Evolutionary conservation across 208 protist species (phyloP).

Genomic region (Leishmania major): DNA sequence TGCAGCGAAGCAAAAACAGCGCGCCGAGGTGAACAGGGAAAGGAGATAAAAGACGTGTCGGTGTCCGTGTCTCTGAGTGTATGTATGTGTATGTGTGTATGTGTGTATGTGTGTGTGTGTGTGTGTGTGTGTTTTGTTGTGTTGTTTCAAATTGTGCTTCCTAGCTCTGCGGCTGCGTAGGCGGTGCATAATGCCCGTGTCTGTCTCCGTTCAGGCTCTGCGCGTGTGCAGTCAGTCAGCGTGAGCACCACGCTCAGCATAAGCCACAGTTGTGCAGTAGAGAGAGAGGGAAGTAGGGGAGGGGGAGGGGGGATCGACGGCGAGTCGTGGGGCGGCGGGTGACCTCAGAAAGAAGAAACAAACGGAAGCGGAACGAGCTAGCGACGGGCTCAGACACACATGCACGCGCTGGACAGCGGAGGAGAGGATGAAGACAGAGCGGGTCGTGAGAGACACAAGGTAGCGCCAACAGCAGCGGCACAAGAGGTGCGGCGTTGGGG

Average conservation of each 20-base stretch:
- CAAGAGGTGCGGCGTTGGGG: background rate
- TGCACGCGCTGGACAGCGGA: background rate
- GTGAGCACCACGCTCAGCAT: background rate
- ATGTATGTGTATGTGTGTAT: background rate
- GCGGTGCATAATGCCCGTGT: too few species aligned
- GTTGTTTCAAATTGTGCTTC: too few species aligned
- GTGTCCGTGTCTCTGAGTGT: background rate
- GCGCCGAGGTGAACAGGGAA: background rate
- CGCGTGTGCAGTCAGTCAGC: too few species aligned
- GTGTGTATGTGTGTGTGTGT: background rate
- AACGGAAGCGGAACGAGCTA: background rate
- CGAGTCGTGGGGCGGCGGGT: too few species aligned
- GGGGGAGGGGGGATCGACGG: background rate
- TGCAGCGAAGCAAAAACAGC: background rate
- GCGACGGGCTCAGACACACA: too few species aligned
- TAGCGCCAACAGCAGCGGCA: background rate
- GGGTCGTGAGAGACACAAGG: background rate
- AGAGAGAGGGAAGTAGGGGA: background rate
- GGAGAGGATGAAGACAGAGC: background rate
- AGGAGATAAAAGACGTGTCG: background rate
- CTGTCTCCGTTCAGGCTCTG: too few species aligned
- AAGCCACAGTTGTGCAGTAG: background rate
- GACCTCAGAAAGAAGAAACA: background rate
- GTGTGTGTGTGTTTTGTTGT: background rate
- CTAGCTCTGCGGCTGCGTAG: too few species aligned